phyloP scores from a whole-genome alignment of 768 basidiomycete species.

The Mrakia gelida region DNA sequence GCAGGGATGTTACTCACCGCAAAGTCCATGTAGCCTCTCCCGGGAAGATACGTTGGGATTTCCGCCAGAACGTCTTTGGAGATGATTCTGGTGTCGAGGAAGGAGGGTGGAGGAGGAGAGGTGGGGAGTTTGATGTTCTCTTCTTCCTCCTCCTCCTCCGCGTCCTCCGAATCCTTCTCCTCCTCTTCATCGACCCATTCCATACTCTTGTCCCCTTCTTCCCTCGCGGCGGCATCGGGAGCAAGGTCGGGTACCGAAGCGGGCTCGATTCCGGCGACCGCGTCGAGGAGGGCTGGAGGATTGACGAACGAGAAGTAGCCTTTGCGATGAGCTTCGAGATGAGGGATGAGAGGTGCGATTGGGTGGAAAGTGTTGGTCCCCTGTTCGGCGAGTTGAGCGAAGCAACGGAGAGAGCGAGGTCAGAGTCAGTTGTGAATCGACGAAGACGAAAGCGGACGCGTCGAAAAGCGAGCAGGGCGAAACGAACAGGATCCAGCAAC shows the following conservation, averaged over 20 bases:
- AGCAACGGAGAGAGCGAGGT: background rate
- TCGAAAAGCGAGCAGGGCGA: background rate
- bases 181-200: constrained; percentile 27
- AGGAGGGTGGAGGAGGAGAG: constrained; percentile 43
- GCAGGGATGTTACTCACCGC: constrained; percentile 18
- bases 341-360: constrained; percentile 54
- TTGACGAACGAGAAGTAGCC: constrained; percentile 57
- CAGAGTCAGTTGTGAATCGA: background rate
- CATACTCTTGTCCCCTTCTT: background rate
- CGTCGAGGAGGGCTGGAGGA: constrained; percentile 9
- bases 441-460: background rate
- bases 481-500: constrained; percentile 73
- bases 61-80: constrained; percentile 30
- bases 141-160: constrained; percentile 23
- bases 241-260: background rate
- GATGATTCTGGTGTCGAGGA: constrained; percentile 38
- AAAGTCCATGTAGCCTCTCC: constrained; percentile 30
- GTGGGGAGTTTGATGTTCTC: constrained; percentile 37
- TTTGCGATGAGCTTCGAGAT: constrained; percentile 61
- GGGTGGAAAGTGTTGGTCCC: constrained; percentile 75
- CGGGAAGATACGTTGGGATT: constrained; percentile 31
- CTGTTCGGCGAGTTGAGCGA: constrained; percentile 45
- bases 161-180: constrained; percentile 35
- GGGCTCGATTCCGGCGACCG: background rate
- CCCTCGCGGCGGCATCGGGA: too few species aligned